Conservation (phyloP, 2,329 filamentous ascomycete genomes). For the Teratosphaeria epicoccoides region DNA sequence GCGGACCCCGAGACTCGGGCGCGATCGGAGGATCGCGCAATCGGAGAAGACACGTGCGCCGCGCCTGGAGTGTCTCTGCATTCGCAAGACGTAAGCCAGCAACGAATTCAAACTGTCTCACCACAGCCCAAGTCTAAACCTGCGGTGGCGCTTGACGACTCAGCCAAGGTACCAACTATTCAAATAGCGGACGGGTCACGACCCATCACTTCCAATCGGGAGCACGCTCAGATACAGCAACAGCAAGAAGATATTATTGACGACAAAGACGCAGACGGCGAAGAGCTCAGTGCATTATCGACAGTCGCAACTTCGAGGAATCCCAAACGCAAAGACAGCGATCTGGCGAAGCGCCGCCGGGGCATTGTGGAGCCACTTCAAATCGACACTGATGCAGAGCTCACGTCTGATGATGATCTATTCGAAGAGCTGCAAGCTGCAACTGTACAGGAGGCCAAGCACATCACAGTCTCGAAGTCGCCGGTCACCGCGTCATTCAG, state of each 20-base stretch:
- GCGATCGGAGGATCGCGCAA: not conserved
- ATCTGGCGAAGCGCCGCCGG: constrained; percentile 29
- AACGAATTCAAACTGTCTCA: not conserved
- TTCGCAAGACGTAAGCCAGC: constrained; percentile 1
- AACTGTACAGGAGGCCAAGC: constrained; percentile 71
- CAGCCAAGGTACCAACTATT: constrained; percentile 2
- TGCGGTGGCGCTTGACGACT: not conserved
- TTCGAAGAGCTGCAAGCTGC: constrained; percentile 76
- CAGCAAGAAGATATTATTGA: not conserved
- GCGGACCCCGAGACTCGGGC: not conserved
- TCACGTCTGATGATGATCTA: constrained; percentile 56
- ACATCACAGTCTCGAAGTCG: constrained; percentile 70
- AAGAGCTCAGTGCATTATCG: not conserved
- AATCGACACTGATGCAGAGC: constrained; percentile 33
- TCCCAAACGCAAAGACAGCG: constrained; percentile 11
- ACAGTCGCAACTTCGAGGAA: not conserved
- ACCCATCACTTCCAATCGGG: constrained; percentile 1
- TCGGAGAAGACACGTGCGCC: not conserved
- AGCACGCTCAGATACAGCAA: not conserved
- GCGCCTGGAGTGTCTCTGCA: constrained; percentile 5
- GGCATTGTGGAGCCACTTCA: constrained; percentile 31
- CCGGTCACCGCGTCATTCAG: constrained; percentile 59
- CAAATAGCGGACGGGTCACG: constrained; percentile 13
- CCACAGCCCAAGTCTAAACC: not conserved
- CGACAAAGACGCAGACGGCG: not conserved